phyloP scores from a whole-genome alignment of 2,329 filamentous ascomycete genomes.

The Sarocladium brachiariae region DNA sequence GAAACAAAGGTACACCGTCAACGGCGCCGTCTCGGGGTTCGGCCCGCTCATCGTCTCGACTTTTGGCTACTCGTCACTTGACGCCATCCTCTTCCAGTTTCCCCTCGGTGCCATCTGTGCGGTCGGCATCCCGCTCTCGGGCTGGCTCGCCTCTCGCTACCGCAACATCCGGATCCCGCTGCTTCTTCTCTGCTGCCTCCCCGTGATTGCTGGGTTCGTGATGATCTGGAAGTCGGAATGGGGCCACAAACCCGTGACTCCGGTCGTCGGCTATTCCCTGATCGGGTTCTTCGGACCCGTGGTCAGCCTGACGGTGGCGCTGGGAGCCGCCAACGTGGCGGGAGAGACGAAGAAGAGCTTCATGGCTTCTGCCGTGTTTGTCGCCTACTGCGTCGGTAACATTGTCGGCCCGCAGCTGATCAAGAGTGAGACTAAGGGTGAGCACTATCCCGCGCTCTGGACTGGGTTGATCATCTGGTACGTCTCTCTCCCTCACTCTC shows the following conservation, averaged over 20 bases:
- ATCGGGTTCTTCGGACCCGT: slow-evolving; percentile 54
- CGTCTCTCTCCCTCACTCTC: slow-evolving; percentile 15
- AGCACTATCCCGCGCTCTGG: slow-evolving; percentile 69
- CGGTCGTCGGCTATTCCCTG: slow-evolving; percentile 49
- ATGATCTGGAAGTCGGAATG: slow-evolving; percentile 51
- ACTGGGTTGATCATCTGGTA: slow-evolving; percentile 56
- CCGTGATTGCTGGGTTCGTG: slow-evolving; percentile 51
- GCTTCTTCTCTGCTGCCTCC: slow-evolving; percentile 46
- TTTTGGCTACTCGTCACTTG: slow-evolving; percentile 42
- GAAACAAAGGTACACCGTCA: slow-evolving; percentile 38
- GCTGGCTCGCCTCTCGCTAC: slow-evolving; percentile 41
- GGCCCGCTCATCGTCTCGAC: slow-evolving; percentile 48
- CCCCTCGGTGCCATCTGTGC: slow-evolving; percentile 49
- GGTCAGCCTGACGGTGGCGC: slow-evolving; percentile 28
- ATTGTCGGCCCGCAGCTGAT: slow-evolving; percentile 70
- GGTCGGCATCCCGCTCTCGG: slow-evolving; percentile 46
- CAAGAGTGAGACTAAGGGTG: slow-evolving; percentile 53
- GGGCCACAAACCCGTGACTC: slow-evolving; percentile 43
- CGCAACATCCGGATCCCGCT: slow-evolving; percentile 47
- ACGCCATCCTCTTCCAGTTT: slow-evolving; percentile 53
- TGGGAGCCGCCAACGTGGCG: slow-evolving; percentile 54
- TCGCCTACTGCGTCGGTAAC: slow-evolving; percentile 69
- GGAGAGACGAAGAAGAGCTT: slow-evolving; percentile 74
- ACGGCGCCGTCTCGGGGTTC: slow-evolving; percentile 49
- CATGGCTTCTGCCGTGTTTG: slow-evolving; percentile 67